These are phyloP conservation scores for Phytopythium helicoides DNA, from an alignment of 352 stramenopile genomes.

Conservation along the genomic window DNA sequence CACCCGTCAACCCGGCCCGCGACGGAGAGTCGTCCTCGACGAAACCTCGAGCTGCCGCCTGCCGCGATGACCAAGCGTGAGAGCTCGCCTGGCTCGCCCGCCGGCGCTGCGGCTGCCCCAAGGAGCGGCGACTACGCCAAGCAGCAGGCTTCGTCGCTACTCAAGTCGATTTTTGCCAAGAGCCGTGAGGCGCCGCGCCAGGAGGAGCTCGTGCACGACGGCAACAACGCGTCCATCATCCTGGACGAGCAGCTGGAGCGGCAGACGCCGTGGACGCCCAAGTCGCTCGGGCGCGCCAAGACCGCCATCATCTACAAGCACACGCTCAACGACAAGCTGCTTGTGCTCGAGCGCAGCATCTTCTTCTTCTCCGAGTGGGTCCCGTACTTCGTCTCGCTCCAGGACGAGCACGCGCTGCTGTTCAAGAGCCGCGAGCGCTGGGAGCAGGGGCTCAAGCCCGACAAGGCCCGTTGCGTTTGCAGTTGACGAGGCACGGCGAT, in stretches of 20 bases:
- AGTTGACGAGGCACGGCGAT: no score
- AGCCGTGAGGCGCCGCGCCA: slow-evolving; percentile 11
- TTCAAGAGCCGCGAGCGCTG: slow-evolving; percentile 79
- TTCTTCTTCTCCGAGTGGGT: slow-evolving; percentile 84
- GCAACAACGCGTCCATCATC: slow-evolving; percentile 81
- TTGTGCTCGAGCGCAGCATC: slow-evolving; percentile 78
- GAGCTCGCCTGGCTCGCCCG: background rate
- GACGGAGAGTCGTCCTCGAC: background rate
- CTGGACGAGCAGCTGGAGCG: slow-evolving; percentile 37
- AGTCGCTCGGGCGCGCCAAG: slow-evolving; percentile 80
- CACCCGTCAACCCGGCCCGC: no score
- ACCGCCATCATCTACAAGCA: slow-evolving; percentile 89
- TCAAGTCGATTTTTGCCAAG: slow-evolving; percentile 36
- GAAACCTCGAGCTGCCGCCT: background rate
- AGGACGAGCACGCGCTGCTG: slow-evolving; percentile 76
- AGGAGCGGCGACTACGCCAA: background rate
- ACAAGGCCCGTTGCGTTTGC: slow-evolving; percentile 44
- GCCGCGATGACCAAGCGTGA: slow-evolving; percentile 3
- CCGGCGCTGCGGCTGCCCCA: background rate
- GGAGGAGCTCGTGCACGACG: slow-evolving; percentile 56
- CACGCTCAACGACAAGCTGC: slow-evolving; percentile 82
- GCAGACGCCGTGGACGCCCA: slow-evolving; percentile 79
- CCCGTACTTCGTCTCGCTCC: slow-evolving; percentile 79
- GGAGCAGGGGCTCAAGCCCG: slow-evolving; percentile 77
- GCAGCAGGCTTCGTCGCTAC: slow-evolving; percentile 21